Conservation (phyloP, 1,284 basidiomycete genomes). For the Xerocomus tenax region DNA sequence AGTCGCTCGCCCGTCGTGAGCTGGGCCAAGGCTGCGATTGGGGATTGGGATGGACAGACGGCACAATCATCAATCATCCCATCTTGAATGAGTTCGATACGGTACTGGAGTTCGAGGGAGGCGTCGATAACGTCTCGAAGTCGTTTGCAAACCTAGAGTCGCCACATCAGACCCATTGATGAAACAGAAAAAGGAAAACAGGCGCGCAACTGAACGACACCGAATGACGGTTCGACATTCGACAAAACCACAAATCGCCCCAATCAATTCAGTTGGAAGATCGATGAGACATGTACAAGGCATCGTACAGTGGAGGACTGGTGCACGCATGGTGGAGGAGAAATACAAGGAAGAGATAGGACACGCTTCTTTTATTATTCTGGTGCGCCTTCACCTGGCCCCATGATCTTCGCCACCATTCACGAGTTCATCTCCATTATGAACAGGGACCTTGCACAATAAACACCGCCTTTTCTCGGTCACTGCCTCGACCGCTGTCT, state of each 20-base stretch:
- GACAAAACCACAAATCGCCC: conserved; percentile 7
- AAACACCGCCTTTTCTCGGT: background rate
- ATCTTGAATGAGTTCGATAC: conserved; percentile 42
- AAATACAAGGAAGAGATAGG: background rate
- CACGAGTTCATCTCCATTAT: background rate
- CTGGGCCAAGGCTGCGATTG: conserved; percentile 1
- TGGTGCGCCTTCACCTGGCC: background rate
- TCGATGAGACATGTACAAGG: conserved; percentile 6
- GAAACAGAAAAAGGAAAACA: background rate
- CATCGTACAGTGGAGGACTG: background rate
- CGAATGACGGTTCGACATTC: conserved; percentile 8
- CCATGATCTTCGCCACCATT: background rate
- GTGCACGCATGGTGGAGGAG: conserved; percentile 6
- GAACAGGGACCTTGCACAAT: background rate
- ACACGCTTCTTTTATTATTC: background rate
- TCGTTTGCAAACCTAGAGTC: conserved; percentile 35
- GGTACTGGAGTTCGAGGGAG: conserved; percentile 40
- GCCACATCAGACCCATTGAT: background rate
- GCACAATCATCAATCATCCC: conserved; percentile 34
- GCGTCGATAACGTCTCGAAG: conserved; percentile 31
- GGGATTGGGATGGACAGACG: background rate
- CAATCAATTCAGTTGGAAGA: conserved; percentile 19
- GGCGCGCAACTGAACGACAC: conserved; percentile 32
- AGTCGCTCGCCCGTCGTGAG: conserved; percentile 34
- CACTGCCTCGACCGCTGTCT: background rate